Percentiles rank a stretch among this genome's conserved stretches.
Evolutionary conservation across 2,329 filamentous ascomycete species (phyloP).

Genomic region (Parastagonospora avenae): DNA sequence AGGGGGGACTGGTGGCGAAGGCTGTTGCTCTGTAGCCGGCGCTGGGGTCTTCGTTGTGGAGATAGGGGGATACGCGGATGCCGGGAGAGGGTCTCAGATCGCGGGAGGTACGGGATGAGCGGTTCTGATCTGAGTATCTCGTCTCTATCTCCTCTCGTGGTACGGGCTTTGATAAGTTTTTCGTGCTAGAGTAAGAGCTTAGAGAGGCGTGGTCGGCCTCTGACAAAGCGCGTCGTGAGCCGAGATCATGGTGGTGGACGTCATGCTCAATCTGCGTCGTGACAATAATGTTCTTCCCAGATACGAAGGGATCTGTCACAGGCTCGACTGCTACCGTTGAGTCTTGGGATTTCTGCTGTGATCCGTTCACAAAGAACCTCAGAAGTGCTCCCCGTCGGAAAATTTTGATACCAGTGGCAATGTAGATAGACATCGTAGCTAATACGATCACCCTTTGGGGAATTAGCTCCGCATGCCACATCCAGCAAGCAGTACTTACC

Average conservation of each 20-base stretch:
- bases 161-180: slow-evolving; percentile 6
- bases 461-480: slow-evolving; percentile 11
- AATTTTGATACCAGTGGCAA: slow-evolving; percentile 69
- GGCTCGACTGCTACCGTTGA: slow-evolving; percentile 1
- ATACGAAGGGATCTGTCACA: slow-evolving; percentile 53
- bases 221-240: slow-evolving; percentile 6
- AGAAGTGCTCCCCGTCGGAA: slow-evolving; percentile 67
- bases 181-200: slow-evolving; percentile 37
- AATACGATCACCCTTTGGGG: slow-evolving; percentile 58
- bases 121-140: background rate
- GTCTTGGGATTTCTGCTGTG: slow-evolving; percentile 6
- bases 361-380: slow-evolving; percentile 32
- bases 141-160: background rate
- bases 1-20: slow-evolving; percentile 6
- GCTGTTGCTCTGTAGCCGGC: slow-evolving; percentile 12
- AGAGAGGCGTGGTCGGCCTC: slow-evolving; percentile 27
- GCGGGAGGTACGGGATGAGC: background rate
- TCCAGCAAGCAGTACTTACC: slow-evolving; percentile 52
- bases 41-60: background rate
- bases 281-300: slow-evolving; percentile 49
- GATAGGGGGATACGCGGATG: background rate
- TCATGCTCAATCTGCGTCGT: slow-evolving; percentile 69
- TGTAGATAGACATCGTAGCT: slow-evolving; percentile 68
- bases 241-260: slow-evolving; percentile 51
- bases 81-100: background rate